Evolutionary conservation across 2,329 filamentous ascomycete genomes (phyloP).

Genomic region (Colletotrichum zoysiae): DNA sequence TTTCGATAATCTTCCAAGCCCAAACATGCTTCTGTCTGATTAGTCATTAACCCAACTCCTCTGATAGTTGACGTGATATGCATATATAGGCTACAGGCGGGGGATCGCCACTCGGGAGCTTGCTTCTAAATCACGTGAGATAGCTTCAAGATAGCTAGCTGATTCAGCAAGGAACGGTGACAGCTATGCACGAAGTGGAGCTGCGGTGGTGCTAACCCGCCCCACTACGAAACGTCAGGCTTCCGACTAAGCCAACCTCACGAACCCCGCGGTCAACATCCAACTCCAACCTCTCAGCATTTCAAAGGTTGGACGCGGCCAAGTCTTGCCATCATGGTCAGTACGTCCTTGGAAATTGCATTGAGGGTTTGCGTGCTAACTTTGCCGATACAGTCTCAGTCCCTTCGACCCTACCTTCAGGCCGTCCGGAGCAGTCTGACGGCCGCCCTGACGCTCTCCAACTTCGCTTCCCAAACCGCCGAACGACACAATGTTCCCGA

Average conservation of each 20-base stretch:
- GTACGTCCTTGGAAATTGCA: background rate
- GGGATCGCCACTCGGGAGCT: slow-evolving; percentile 30
- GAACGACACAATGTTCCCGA: slow-evolving; percentile 99
- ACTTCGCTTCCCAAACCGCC: slow-evolving; percentile 97
- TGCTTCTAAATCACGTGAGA: slow-evolving; percentile 21
- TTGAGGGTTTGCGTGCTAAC: slow-evolving; percentile 43
- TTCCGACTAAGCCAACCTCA: slow-evolving; percentile 47
- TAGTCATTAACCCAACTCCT: background rate
- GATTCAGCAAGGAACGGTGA: slow-evolving; percentile 33
- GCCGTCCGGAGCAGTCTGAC: slow-evolving; percentile 95
- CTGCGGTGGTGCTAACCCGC: slow-evolving; percentile 42
- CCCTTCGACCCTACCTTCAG: slow-evolving; percentile 94
- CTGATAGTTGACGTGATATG: slow-evolving; percentile 1
- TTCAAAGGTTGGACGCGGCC: slow-evolving; percentile 38
- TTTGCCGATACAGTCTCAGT: slow-evolving; percentile 79
- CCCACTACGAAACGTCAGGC: slow-evolving; percentile 53
- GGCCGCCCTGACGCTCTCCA: slow-evolving; percentile 91
- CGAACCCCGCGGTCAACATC: slow-evolving; percentile 41
- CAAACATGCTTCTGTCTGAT: too few species aligned
- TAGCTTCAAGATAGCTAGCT: background rate
- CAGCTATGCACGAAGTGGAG: slow-evolving; percentile 31
- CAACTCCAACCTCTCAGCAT: slow-evolving; percentile 35
- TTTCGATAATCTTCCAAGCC: slow-evolving; percentile 28
- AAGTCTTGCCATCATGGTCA: slow-evolving; percentile 39
- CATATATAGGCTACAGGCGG: slow-evolving; percentile 26